phyloP scores from a whole-genome alignment of 2,329 filamentous ascomycete genomes.

The Davidsoniella virescens region DNA sequence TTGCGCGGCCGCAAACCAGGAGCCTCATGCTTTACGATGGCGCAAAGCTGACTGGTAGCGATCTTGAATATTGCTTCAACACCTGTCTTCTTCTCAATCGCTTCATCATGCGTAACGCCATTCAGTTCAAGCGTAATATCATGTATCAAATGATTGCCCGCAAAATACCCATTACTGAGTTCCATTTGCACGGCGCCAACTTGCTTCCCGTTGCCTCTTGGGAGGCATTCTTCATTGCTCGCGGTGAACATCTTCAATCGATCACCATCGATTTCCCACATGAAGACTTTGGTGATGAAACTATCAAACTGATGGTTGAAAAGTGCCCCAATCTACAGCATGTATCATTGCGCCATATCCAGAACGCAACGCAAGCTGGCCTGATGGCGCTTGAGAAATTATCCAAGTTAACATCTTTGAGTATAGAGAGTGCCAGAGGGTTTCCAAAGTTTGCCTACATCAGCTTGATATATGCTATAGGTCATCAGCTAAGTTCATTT shows the following conservation, averaged over 20 bases:
- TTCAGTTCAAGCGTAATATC: slow-evolving; percentile 76
- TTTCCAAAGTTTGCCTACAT: slow-evolving; percentile 43
- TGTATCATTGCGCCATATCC: slow-evolving; percentile 70
- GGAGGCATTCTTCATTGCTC: slow-evolving; percentile 49
- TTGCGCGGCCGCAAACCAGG: slow-evolving; percentile 35
- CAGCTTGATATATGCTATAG: slow-evolving; percentile 44
- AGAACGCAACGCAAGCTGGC: slow-evolving; percentile 50
- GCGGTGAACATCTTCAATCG: slow-evolving; percentile 47
- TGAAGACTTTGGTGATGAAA: slow-evolving; percentile 59
- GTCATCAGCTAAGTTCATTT: slow-evolving; percentile 54
- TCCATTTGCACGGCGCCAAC: slow-evolving; percentile 74
- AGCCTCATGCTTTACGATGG: slow-evolving; percentile 41
- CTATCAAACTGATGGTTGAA: slow-evolving; percentile 42
- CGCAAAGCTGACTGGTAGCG: slow-evolving; percentile 51
- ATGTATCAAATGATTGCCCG: slow-evolving; percentile 67
- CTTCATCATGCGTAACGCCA: slow-evolving; percentile 67
- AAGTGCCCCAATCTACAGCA: slow-evolving; percentile 53
- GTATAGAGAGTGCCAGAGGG: slow-evolving; percentile 47
- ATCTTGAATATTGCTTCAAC: slow-evolving; percentile 69
- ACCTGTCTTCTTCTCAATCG: slow-evolving; percentile 50
- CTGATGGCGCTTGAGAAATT: slow-evolving; percentile 49
- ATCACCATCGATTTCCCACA: slow-evolving; percentile 76
- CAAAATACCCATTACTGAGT: slow-evolving; percentile 47
- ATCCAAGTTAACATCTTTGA: slow-evolving; percentile 53
- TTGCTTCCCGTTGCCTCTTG: slow-evolving; percentile 64